Evolutionary conservation across 495 filamentous ascomycete genomes (phyloP).

Genomic region (Daldinia loculata): DNA sequence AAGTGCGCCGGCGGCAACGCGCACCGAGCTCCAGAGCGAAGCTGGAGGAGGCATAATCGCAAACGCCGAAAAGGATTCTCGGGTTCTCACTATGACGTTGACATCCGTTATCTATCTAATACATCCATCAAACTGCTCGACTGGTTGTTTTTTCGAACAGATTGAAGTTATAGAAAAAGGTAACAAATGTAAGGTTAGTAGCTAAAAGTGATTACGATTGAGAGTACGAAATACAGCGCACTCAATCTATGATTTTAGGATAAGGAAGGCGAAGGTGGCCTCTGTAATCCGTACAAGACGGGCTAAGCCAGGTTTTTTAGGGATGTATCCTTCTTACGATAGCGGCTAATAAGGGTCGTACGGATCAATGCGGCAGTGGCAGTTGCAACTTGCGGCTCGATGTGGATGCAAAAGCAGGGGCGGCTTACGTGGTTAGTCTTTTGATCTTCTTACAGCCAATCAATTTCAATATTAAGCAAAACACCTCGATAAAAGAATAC

Average conservation of each 20-base stretch:
- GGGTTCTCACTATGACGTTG: constrained; percentile 9
- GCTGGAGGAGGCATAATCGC: constrained; percentile 40
- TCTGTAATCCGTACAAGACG: constrained; percentile 19
- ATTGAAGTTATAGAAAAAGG: background rate
- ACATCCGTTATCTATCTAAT: constrained; percentile 9
- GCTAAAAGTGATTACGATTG: background rate
- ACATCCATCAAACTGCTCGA: constrained; percentile 10
- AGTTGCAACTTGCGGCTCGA: constrained; percentile 12
- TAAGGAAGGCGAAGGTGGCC: constrained; percentile 31
- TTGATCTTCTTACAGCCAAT: constrained; percentile 9
- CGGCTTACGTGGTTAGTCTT: constrained; percentile 20
- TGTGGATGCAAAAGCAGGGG: background rate
- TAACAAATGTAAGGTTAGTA: background rate
- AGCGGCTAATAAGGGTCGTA: constrained; percentile 18
- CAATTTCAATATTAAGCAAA: background rate
- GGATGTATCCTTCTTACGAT: background rate
- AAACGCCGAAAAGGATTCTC: constrained; percentile 21
- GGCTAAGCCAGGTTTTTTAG: background rate
- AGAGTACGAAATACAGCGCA: background rate
- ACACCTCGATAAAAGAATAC: constrained; percentile 31
- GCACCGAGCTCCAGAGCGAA: constrained; percentile 50
- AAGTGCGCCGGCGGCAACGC: constrained; percentile 44
- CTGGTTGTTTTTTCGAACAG: background rate
- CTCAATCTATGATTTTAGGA: constrained; percentile 4
- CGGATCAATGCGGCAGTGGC: constrained; percentile 25